Evolutionary conservation across 805 yeast species (phyloP).

Genomic region (Huiozyma sinensis): DNA sequence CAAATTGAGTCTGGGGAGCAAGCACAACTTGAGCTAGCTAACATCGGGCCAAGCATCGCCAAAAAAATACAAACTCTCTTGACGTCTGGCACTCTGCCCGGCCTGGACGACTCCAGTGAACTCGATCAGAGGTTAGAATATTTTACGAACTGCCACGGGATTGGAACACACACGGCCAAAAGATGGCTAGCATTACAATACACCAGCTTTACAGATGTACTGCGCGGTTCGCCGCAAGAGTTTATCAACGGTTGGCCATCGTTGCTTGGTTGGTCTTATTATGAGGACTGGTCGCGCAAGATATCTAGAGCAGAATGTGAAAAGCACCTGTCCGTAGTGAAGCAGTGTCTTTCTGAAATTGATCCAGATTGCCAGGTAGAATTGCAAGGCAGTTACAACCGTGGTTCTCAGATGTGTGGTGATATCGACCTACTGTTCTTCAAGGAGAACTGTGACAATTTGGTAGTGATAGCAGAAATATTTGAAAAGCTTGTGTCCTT

Average conservation of each 20-base stretch:
- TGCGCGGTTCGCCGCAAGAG: constrained; percentile 10
- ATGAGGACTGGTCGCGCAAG: constrained; percentile 22
- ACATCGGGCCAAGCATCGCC: constrained; percentile 23
- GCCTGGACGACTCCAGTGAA: constrained; percentile 9
- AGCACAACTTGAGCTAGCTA: constrained; percentile 15
- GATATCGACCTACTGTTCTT: constrained; percentile 26
- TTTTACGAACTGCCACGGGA: constrained; percentile 21
- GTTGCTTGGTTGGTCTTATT: constrained; percentile 25
- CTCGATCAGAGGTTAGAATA: constrained; percentile 15
- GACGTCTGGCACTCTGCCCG: constrained; percentile 18
- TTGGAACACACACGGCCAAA: constrained; percentile 22
- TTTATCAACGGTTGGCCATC: constrained; percentile 19
- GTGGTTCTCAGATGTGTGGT: constrained; percentile 20
- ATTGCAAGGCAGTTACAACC: constrained; percentile 23
- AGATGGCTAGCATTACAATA: constrained; percentile 15
- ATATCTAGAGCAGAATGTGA: constrained; percentile 21
- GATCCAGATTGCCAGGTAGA: constrained; percentile 16
- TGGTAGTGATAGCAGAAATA: constrained; percentile 10
- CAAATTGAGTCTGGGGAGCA: constrained; percentile 18
- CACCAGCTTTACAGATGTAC: constrained; percentile 13
- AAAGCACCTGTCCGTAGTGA: constrained; percentile 12
- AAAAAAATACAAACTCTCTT: constrained; percentile 21
- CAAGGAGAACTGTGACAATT: constrained; percentile 18
- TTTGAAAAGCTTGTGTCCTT: constrained; percentile 13
- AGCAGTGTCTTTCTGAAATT: constrained; percentile 8